A percentile compares a stretch with the other conserved stretches of the same genome.
These are phyloP conservation scores for Aurifilum marmelostoma DNA, from an alignment of 2,329 filamentous ascomycete species.

Conservation along the genomic window DNA sequence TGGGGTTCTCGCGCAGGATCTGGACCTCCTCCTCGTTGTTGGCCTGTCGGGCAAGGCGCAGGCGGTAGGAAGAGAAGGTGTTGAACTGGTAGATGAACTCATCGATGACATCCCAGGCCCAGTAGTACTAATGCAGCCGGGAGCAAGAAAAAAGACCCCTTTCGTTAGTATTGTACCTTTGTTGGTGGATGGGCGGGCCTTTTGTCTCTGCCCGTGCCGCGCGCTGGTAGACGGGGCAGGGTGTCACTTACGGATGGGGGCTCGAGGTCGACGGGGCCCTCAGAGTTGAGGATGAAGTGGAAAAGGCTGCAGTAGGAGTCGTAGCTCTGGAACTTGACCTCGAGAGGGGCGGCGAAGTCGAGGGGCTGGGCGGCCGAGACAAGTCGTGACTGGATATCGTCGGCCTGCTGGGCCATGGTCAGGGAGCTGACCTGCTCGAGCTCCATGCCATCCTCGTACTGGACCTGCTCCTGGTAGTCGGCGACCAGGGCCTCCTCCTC, in stretches of 20 bases:
- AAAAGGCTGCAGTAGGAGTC: constrained; percentile 99
- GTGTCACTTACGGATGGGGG: constrained; percentile 80
- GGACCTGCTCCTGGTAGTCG: constrained; percentile 95
- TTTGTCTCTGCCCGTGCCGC: constrained; percentile 2
- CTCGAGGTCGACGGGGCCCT: constrained; percentile 97
- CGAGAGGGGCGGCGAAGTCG: constrained; percentile 92
- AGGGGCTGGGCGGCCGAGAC: constrained; percentile 90
- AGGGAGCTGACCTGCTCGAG: constrained; percentile 74
- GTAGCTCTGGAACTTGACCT: constrained; percentile 98
- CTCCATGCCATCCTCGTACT: constrained; percentile 86
- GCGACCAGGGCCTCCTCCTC: constrained; percentile 95
- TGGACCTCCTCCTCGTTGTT: constrained; percentile 91
- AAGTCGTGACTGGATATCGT: constrained; percentile 92
- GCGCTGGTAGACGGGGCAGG: neutral
- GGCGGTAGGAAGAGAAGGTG: constrained; percentile 96
- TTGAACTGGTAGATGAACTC: constrained; percentile 99
- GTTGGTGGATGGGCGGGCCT: neutral
- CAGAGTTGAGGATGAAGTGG: constrained; percentile 98
- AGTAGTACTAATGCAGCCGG: constrained; percentile 76
- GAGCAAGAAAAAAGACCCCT: too few species aligned
- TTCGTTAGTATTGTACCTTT: constrained; percentile 22
- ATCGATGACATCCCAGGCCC: constrained; percentile 99
- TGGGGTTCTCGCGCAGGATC: constrained; percentile 92
- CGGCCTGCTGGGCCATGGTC: constrained; percentile 73
- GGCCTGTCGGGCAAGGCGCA: constrained; percentile 81